Evolutionary conservation across 2,329 filamentous ascomycete genomes (phyloP).

Genomic region (Ophiosphaerella korrae): DNA sequence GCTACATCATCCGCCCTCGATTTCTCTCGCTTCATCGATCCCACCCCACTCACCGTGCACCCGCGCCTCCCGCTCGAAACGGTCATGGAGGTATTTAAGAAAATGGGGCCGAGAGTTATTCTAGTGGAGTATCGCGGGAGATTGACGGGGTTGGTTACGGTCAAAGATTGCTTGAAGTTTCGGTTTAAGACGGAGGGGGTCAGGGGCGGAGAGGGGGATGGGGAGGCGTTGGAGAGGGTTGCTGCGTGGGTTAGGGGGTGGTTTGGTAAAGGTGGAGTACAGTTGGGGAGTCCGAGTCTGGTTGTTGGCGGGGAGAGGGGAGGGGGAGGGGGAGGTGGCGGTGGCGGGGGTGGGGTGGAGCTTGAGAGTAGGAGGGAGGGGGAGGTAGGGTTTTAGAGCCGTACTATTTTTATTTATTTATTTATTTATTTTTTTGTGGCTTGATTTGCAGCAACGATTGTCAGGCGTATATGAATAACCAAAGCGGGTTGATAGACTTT

Average conservation of each 20-base stretch:
- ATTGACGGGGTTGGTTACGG: constrained; percentile 84
- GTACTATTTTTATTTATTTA: too few species aligned
- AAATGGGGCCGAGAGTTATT: constrained; percentile 93
- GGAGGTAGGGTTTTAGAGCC: not conserved
- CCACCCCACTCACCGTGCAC: constrained; percentile 87
- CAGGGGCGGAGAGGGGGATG: constrained; percentile 23
- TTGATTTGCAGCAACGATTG: too few species aligned
- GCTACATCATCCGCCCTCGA: constrained; percentile 69
- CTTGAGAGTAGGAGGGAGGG: constrained; percentile 25
- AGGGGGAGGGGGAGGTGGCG: constrained; percentile 6
- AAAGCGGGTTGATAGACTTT: too few species aligned
- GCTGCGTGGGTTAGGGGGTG: constrained; percentile 26
- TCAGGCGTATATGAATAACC: too few species aligned
- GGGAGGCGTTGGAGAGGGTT: constrained; percentile 36
- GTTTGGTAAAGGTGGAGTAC: constrained; percentile 27
- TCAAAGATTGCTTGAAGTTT: constrained; percentile 96
- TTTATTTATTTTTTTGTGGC: too few species aligned
- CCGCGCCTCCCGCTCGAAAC: constrained; percentile 91
- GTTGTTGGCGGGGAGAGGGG: not conserved
- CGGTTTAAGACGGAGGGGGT: constrained; percentile 85
- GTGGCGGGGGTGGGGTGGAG: constrained; percentile 18
- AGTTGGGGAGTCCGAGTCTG: constrained; percentile 31
- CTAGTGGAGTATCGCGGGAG: constrained; percentile 88
- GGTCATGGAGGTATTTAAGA: constrained; percentile 98
- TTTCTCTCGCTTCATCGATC: constrained; percentile 85